Conservation (phyloP, 495 filamentous ascomycete genomes). For the Xylaria longipes region DNA sequence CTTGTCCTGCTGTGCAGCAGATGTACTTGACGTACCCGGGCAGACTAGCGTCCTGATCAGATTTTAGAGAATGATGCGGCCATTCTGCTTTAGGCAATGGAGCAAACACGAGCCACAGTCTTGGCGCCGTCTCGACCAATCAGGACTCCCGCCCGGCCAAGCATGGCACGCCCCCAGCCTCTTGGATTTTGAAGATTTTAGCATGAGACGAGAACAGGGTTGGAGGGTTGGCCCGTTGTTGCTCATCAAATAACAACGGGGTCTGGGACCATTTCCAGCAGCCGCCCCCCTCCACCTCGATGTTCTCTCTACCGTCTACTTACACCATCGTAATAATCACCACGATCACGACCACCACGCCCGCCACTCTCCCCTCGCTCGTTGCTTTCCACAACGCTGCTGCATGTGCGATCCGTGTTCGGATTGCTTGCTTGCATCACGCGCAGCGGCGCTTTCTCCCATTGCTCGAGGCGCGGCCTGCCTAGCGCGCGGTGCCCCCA, state of each 20-base stretch:
- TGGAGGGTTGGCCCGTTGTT: constrained; percentile 25
- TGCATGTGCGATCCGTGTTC: neutral
- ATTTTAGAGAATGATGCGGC: neutral
- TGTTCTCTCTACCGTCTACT: constrained; percentile 16
- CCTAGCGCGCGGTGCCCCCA: constrained; percentile 22
- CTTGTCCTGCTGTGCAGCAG: too few relatives aligned
- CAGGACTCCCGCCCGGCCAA: neutral
- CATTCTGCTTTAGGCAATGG: constrained; percentile 10
- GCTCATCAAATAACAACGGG: constrained; percentile 25
- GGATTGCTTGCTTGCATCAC: constrained; percentile 2
- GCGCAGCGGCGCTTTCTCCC: constrained; percentile 22
- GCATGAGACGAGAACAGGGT: constrained; percentile 21
- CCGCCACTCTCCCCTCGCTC: neutral
- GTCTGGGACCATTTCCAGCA: constrained; percentile 19
- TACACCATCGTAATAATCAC: neutral
- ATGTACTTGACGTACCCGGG: neutral
- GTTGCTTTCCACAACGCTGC: constrained; percentile 9
- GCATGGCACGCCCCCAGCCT: constrained; percentile 22
- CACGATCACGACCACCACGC: constrained; percentile 20
- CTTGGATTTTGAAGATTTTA: constrained; percentile 25
- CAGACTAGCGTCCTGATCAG: neutral
- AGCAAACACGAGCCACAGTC: constrained; percentile 16
- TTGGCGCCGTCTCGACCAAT: neutral
- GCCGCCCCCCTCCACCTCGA: constrained; percentile 27
- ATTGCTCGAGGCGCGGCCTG: constrained; percentile 22